Evolutionary conservation across 371 early-diverging fungal genomes (phyloP).

Genomic region (Fennellomyces sp.): DNA sequence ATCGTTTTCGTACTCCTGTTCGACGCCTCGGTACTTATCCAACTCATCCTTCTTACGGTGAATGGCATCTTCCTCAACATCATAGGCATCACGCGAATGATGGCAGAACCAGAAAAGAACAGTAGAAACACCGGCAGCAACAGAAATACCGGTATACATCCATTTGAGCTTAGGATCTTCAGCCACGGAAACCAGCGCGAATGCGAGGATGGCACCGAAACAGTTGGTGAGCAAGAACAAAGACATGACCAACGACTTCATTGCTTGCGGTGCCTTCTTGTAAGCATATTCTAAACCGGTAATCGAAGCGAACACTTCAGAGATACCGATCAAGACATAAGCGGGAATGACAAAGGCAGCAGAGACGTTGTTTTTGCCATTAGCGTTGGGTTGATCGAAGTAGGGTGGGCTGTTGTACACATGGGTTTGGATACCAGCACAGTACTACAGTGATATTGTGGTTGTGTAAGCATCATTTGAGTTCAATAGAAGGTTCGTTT

Average conservation of each 20-base stretch:
- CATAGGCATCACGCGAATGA: conserved; percentile 18
- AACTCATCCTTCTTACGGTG: conserved; percentile 13
- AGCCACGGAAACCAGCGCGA: conserved; percentile 68
- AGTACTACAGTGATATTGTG: conserved; percentile 40
- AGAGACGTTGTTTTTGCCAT: conserved; percentile 46
- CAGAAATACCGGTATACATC: conserved; percentile 58
- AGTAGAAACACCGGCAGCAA: conserved; percentile 19
- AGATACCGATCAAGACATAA: conserved; percentile 67
- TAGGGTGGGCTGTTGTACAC: conserved; percentile 56
- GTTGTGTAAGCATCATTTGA: neutral
- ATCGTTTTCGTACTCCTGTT: conserved; percentile 16
- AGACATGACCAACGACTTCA: conserved; percentile 80
- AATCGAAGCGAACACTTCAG: conserved; percentile 75
- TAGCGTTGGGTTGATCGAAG: conserved; percentile 20
- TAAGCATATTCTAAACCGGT: conserved; percentile 83
- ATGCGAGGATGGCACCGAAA: conserved; percentile 65
- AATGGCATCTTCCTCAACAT: conserved; percentile 30
- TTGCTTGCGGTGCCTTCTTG: conserved; percentile 71
- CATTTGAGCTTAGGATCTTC: conserved; percentile 70
- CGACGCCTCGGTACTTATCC: conserved; percentile 7
- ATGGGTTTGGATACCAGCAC: conserved; percentile 69
- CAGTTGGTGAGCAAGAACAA: conserved; percentile 74
- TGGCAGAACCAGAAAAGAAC: conserved; percentile 25
- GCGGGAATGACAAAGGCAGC: conserved; percentile 73
- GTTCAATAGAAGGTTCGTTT: neutral